Base-by-base conservation (phyloP, 495 filamentous ascomycete species). In the Trichoderma parareesei region DNA sequence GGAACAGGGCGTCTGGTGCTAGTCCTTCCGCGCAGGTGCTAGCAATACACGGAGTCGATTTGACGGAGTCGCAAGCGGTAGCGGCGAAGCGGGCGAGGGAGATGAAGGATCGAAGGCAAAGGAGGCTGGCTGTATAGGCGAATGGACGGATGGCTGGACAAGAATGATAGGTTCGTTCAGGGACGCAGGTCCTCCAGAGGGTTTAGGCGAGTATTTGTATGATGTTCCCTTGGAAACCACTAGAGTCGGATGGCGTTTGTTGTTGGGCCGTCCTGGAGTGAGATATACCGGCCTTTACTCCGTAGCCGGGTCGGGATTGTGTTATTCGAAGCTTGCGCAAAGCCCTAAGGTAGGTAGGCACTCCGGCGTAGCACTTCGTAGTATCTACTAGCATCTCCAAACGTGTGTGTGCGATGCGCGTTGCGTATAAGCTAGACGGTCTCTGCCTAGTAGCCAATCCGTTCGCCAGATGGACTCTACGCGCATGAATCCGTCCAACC, bases 171-270 rank as follows among this genome's bases (percentile, higher is more conserved):
- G 7, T 2, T 16, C 43, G 43, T 16, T 13, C 43, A 20, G 16
- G 18, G 8, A 49, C 46, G 20, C 16, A 49, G 27, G 5, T 27
- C 27, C 27, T n/a, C 27, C 18, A 57, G 33, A 57, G 53, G 53
- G 37, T 57, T 35, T 35, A 1, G 27, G 20, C 33, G 53, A 57
- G 27, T 57, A 57, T 57, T 57, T 27, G 27, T 27, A 27, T 27
- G 27, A 57, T 57, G 37, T 35, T 27, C 7, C 16, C 11, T 27
- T 27, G 27, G 27, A 57, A 57, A 57, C 3, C 16, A 18, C 46
- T 49, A 49, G 46, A 49, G 53, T 37, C 27, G 33, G 53, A 38
- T 57, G 53, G 53, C 20, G 53, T 57, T 27, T 48, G 13, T 48
- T 37, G 53, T 57, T 57, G 53, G 53, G 20, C 20, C 53, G 37